A percentile compares a stretch with the other conserved stretches of the same genome.
Evolutionary conservation across 306 rosid genomes (phyloP).

Genomic region (Gastrolobium bilobum): DNA sequence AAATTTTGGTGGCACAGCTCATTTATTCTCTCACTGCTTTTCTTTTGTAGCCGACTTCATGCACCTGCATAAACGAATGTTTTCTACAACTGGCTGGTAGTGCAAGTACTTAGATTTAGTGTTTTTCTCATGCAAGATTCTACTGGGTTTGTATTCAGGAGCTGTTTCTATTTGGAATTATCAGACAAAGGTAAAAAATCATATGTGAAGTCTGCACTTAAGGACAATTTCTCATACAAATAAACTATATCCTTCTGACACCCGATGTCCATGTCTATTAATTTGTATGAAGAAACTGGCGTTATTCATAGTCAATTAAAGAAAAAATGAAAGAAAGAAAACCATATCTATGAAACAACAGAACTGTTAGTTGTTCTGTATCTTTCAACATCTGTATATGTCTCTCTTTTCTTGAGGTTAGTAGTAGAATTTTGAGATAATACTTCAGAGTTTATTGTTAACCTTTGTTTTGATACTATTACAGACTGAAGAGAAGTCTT

Average conservation of each 20-base stretch:
- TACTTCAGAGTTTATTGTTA: background rate
- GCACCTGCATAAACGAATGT: background rate
- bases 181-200: conserved; percentile 62
- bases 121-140: conserved; percentile 65
- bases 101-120: background rate
- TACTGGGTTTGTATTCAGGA: conserved; percentile 73
- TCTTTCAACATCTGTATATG: background rate
- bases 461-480: conserved; percentile 36
- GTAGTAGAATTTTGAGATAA: background rate
- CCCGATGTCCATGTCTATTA: background rate
- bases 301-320: too few species aligned
- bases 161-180: conserved; percentile 69
- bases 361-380: conserved; percentile 3
- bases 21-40: too few species aligned
- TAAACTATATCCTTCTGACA: background rate
- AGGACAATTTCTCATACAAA: background rate
- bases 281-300: background rate
- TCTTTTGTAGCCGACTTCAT: conserved; percentile 3
- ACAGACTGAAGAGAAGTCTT: conserved; percentile 67
- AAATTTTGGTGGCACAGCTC: too few species aligned
- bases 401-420: background rate
- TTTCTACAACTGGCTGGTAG: background rate
- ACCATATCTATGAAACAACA: background rate
- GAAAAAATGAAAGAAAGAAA: too few species aligned
- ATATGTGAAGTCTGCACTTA: background rate